Evolutionary conservation across 2,329 filamentous ascomycete genomes (phyloP).

Genomic region (Camptophora hylomeconis): DNA sequence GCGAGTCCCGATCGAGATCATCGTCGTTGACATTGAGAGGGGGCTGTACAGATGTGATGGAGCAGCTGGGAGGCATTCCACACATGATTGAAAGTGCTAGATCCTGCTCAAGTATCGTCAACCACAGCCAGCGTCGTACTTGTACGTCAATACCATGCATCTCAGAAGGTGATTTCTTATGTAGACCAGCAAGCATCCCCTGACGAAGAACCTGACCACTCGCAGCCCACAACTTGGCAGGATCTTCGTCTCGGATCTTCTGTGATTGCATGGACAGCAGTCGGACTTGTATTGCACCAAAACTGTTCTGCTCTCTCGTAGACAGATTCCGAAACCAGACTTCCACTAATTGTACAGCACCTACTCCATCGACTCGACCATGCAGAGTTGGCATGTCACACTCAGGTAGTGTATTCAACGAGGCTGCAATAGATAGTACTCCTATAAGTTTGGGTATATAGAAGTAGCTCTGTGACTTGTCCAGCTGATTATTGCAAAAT

Average conservation of each 20-base stretch:
- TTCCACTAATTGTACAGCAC: slow-evolving; percentile 5
- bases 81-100: slow-evolving; percentile 18
- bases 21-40: slow-evolving; percentile 16
- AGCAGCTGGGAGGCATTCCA: slow-evolving; percentile 14
- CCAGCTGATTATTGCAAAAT: slow-evolving; percentile 9
- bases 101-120: slow-evolving; percentile 20
- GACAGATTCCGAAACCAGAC: slow-evolving; percentile 9
- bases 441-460: slow-evolving; percentile 14
- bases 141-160: too few species aligned
- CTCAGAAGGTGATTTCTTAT: slow-evolving; percentile 15
- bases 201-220: slow-evolving; percentile 13
- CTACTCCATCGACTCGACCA: slow-evolving; percentile 5
- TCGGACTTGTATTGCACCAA: slow-evolving; percentile 10
- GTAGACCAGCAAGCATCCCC: slow-evolving; percentile 12
- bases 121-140: slow-evolving; percentile 21
- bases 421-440: slow-evolving; percentile 10
- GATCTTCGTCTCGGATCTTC: slow-evolving; percentile 9
- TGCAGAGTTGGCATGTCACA: slow-evolving; percentile 7
- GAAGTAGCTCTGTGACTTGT: slow-evolving; percentile 7
- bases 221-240: slow-evolving; percentile 11
- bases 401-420: slow-evolving; percentile 11
- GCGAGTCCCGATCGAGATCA: slow-evolving; percentile 8
- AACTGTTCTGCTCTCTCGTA: neutral
- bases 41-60: slow-evolving; percentile 8
- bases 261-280: slow-evolving; percentile 10